Conservation (phyloP, 2,329 filamentous ascomycete genomes). For the Parafenestella ontariensis region DNA sequence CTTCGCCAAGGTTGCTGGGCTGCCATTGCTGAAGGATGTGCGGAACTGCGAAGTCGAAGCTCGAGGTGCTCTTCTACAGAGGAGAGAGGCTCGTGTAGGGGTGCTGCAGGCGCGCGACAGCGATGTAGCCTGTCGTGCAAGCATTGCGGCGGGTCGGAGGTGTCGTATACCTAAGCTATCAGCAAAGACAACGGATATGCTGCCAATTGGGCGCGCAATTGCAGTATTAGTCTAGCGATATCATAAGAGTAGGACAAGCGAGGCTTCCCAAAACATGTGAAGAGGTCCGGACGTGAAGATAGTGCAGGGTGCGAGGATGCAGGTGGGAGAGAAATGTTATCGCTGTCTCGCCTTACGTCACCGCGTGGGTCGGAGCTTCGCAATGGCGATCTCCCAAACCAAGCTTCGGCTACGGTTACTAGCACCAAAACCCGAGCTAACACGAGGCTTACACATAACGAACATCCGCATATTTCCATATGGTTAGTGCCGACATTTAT, state of each 20-base stretch:
- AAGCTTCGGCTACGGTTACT: slow-evolving; percentile 16
- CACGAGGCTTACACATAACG: slow-evolving; percentile 18
- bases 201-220: slow-evolving; percentile 17
- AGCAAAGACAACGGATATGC: not conserved
- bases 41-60: slow-evolving; percentile 23
- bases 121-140: slow-evolving; percentile 39
- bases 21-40: slow-evolving; percentile 37
- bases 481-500: slow-evolving; percentile 19
- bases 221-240: not conserved
- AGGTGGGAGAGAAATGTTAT: slow-evolving; percentile 21
- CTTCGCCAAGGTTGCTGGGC: slow-evolving; percentile 21
- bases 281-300: not conserved
- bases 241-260: slow-evolving; percentile 5
- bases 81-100: slow-evolving; percentile 23
- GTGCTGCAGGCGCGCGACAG: slow-evolving; percentile 34
- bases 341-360: slow-evolving; percentile 25
- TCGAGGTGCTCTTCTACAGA: slow-evolving; percentile 18
- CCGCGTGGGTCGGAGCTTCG: slow-evolving; percentile 2
- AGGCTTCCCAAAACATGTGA: not conserved
- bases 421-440: not conserved
- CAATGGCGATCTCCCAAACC: slow-evolving; percentile 12
- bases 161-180: not conserved
- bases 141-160: slow-evolving; percentile 28
- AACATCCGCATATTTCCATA: slow-evolving; percentile 21
- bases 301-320: not conserved